Percentiles rank a stretch among this genome's conserved stretches.
phyloP scores from a whole-genome alignment of 208 protist genomes.

The Trichomonas vaginalis region DNA sequence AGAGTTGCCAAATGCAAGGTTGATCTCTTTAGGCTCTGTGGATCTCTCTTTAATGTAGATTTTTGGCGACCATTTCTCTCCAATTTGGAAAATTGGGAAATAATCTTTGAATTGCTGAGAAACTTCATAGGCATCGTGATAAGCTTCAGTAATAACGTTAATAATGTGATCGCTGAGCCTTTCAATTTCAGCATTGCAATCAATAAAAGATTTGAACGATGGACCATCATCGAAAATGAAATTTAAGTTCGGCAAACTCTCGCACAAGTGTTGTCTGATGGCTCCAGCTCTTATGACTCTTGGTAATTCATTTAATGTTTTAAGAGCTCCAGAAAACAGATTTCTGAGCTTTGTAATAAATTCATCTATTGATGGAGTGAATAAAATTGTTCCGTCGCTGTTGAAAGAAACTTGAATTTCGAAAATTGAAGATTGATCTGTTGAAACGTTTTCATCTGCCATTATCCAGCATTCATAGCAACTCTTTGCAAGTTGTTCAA shows the following conservation, averaged over 20 bases:
- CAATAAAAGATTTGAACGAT: neutral
- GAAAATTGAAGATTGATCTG: neutral
- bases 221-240: neutral
- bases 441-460: neutral
- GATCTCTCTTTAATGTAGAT: neutral
- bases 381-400: neutral
- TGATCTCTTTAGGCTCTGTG: neutral
- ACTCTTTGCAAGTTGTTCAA: neutral
- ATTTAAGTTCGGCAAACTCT: neutral
- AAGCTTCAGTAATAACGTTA: neutral
- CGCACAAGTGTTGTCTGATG: neutral
- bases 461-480: neutral
- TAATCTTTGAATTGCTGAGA: neutral
- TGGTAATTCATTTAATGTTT: neutral
- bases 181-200: neutral
- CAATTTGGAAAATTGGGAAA: neutral
- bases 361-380: neutral
- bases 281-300: neutral
- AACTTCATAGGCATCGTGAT: neutral
- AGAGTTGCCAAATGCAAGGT: neutral
- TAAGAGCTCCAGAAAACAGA: neutral
- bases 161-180: neutral
- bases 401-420: neutral
- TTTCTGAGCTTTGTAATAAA: neutral
- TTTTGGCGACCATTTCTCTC: neutral